Evolutionary conservation across 2,329 filamentous ascomycete genomes (phyloP).

Genomic region (Mycogone perniciosa): DNA sequence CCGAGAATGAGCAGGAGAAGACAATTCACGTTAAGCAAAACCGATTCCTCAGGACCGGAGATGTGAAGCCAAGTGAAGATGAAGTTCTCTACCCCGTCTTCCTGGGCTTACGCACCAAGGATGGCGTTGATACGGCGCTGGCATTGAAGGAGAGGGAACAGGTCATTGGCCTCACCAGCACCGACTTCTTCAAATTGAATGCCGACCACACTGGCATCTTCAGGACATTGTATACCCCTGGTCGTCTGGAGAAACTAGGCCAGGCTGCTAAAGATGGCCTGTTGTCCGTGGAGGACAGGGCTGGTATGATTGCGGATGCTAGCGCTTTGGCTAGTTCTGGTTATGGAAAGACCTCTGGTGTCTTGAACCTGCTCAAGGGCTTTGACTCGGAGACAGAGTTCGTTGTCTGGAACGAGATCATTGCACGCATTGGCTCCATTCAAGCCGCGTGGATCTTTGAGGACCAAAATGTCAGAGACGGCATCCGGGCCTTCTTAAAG

Average conservation of each 20-base stretch:
- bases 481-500: conserved; percentile 76
- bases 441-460: conserved; percentile 78
- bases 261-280: conserved; percentile 66
- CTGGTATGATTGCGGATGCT: conserved; percentile 91
- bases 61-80: conserved; percentile 91
- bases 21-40: conserved; percentile 89
- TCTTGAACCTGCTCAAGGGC: conserved; percentile 77
- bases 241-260: conserved; percentile 80
- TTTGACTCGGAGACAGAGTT: conserved; percentile 81
- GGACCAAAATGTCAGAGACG: conserved; percentile 63
- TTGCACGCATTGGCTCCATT: conserved; percentile 69
- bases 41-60: conserved; percentile 84
- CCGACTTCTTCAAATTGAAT: conserved; percentile 95
- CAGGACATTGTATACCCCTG: conserved; percentile 79
- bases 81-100: conserved; percentile 83
- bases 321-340: conserved; percentile 84
- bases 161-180: conserved; percentile 67
- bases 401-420: conserved; percentile 92
- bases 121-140: conserved; percentile 63
- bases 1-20: conserved; percentile 54
- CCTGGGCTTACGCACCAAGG: conserved; percentile 74
- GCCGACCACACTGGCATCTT: conserved; percentile 91
- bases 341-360: conserved; percentile 87
- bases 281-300: conserved; percentile 81
- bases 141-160: conserved; percentile 52